A percentile compares a stretch with the other conserved stretches of the same genome.
Conservation (phyloP, 2,329 filamentous ascomycete species). For the Trichoderma koningii region DNA sequence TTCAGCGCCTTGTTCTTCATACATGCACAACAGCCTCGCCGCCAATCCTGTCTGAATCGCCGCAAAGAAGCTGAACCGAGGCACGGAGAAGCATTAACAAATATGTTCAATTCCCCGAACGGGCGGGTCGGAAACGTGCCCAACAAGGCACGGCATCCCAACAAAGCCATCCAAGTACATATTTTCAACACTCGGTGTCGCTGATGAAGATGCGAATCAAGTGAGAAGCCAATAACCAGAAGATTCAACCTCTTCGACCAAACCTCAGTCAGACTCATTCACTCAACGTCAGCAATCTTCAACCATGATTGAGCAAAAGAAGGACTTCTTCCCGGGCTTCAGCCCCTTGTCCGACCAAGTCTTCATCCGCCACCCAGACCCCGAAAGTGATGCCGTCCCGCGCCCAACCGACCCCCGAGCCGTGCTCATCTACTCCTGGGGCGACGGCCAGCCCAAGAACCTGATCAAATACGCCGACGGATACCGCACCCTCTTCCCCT, state of each 20-base stretch:
- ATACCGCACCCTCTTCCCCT: constrained; percentile 54
- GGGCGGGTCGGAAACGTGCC: constrained; percentile 21
- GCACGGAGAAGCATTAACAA: constrained; percentile 18
- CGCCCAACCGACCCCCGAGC: constrained; percentile 44
- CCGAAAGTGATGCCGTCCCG: constrained; percentile 28
- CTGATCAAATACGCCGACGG: constrained; percentile 58
- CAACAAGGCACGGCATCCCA: constrained; percentile 23
- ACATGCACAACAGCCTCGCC: not conserved
- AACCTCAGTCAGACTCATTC: not conserved
- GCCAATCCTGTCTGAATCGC: not conserved
- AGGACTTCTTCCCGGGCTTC: constrained; percentile 47
- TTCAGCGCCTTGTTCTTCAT: not conserved
- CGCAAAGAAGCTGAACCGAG: constrained; percentile 7
- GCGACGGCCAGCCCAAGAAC: constrained; percentile 57
- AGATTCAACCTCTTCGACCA: constrained; percentile 12
- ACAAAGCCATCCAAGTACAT: constrained; percentile 14
- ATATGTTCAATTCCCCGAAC: constrained; percentile 16
- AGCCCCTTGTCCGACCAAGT: constrained; percentile 50
- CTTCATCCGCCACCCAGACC: constrained; percentile 44
- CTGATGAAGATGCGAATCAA: not conserved
- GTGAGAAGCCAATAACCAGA: not conserved
- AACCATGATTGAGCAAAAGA: constrained; percentile 17
- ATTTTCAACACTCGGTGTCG: constrained; percentile 8
- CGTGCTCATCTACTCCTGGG: constrained; percentile 60
- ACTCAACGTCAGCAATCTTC: not conserved